Percentiles rank a stretch among this genome's conserved stretches.
These are phyloP conservation scores for Syzygium malaccense DNA, from an alignment of 441 rosid species.

Conservation along the genomic window DNA sequence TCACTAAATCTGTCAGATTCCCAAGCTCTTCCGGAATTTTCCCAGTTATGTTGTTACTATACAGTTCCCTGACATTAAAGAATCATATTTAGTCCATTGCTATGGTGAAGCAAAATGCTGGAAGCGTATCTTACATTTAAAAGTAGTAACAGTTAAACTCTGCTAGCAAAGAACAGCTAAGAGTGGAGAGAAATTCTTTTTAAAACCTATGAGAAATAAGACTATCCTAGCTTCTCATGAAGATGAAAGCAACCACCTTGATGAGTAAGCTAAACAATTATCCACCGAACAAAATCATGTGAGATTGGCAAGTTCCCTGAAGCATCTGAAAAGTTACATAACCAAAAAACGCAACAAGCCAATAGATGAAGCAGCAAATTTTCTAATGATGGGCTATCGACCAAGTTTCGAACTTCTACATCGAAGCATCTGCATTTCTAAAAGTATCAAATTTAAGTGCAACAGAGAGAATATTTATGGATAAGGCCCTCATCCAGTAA, in stretches of 20 bases:
- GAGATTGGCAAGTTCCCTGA: neutral
- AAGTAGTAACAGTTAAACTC: neutral
- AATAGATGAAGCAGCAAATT: neutral
- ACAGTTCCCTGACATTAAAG: conserved; percentile 13
- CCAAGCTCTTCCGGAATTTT: conserved; percentile 10
- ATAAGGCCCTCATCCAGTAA: neutral
- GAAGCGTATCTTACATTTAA: neutral
- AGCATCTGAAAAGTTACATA: neutral
- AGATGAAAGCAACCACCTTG: neutral
- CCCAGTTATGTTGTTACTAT: conserved; percentile 14
- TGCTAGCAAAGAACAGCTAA: neutral
- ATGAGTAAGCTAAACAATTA: neutral
- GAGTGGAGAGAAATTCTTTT: neutral
- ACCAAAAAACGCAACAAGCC: neutral
- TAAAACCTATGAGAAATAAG: neutral
- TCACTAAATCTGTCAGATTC: conserved; percentile 9
- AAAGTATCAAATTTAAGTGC: neutral
- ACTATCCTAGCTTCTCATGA: neutral
- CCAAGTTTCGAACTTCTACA: neutral
- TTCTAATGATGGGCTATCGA: neutral
- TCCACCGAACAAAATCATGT: neutral
- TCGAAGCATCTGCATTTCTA: neutral
- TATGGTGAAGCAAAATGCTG: neutral
- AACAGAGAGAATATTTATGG: neutral
- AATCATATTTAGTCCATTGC: neutral